Evolutionary conservation across 2,329 filamentous ascomycete species (phyloP).

Genomic region (Rhynchosporium graminicola): DNA sequence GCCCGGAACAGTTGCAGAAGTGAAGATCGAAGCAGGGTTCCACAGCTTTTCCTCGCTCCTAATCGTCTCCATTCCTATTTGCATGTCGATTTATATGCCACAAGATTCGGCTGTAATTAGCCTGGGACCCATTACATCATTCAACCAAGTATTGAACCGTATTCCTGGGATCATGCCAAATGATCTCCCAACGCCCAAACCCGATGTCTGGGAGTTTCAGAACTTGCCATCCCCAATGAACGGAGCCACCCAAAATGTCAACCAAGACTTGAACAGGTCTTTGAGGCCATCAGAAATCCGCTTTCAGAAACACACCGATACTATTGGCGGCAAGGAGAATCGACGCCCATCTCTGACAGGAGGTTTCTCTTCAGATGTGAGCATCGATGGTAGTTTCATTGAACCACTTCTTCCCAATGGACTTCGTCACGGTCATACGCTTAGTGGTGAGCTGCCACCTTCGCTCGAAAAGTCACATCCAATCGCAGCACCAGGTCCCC

Average conservation of each 20-base stretch:
- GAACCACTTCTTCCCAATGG: conserved; percentile 19
- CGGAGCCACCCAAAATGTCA: neutral
- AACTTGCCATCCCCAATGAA: conserved; percentile 6
- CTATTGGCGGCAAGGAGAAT: conserved; percentile 12
- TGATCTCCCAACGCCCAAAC: conserved; percentile 30
- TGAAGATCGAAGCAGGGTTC: conserved; percentile 34
- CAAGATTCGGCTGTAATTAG: conserved; percentile 28
- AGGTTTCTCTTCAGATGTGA: conserved; percentile 26
- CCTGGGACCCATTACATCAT: conserved; percentile 30
- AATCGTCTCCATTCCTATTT: conserved; percentile 33
- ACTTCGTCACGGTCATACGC: conserved; percentile 18
- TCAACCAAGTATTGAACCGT: conserved; percentile 26
- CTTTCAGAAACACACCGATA: conserved; percentile 21
- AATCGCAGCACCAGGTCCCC: conserved; percentile 31
- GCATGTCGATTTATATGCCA: conserved; percentile 33
- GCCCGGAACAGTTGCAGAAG: conserved; percentile 28
- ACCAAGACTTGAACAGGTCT: conserved; percentile 19
- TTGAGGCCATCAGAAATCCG: conserved; percentile 21
- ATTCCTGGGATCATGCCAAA: conserved; percentile 20
- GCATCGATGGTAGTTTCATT: conserved; percentile 25
- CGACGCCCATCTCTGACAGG: conserved; percentile 17
- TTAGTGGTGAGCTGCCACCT: conserved; percentile 9
- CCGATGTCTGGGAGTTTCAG: conserved; percentile 22
- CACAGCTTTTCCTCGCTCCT: conserved; percentile 31
- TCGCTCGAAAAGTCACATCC: conserved; percentile 26